phyloP scores from a whole-genome alignment of 805 yeast species.

The Metschnikowia drakensbergensis region DNA sequence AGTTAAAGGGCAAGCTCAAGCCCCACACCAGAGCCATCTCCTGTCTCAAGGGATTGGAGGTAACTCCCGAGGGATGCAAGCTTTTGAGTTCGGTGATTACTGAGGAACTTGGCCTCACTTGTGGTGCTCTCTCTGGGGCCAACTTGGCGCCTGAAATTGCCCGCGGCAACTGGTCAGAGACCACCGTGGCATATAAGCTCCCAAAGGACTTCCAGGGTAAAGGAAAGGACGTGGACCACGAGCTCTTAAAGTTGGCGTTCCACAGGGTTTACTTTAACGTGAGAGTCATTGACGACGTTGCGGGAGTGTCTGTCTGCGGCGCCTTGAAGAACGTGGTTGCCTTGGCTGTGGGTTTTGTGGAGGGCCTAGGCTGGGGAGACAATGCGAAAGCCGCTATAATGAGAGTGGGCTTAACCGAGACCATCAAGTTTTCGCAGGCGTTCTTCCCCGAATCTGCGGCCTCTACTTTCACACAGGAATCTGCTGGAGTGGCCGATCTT shows the following conservation, averaged over 20 bases:
- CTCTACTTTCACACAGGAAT: conserved; percentile 84
- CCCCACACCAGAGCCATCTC: conserved; percentile 82
- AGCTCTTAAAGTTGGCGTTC: conserved; percentile 74
- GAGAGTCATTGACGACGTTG: conserved; percentile 84
- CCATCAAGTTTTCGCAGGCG: conserved; percentile 68
- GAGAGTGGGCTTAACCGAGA: conserved; percentile 92
- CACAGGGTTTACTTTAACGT: conserved; percentile 99
- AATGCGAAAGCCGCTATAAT: conserved; percentile 97
- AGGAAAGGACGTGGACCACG: conserved; percentile 70
- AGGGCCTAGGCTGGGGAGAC: conserved; percentile 98
- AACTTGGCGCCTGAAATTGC: conserved; percentile 98
- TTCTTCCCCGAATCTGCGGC: conserved; percentile 57
- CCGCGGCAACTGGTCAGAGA: conserved; percentile 92
- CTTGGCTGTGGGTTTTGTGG: conserved; percentile 93
- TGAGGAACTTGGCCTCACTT: conserved; percentile 76
- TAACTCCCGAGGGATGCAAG: conserved; percentile 78
- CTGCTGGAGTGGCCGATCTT: conserved; percentile 97
- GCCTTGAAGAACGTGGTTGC: conserved; percentile 97
- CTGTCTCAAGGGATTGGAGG: conserved; percentile 93
- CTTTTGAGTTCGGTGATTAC: conserved; percentile 76
- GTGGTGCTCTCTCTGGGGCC: conserved; percentile 97
- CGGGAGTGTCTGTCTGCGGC: conserved; percentile 95
- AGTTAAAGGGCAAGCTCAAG: conserved; percentile 71
- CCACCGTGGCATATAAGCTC: conserved; percentile 85
- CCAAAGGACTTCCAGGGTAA: conserved; percentile 67